These are phyloP conservation scores for Apiotrichum domesticum DNA, from an alignment of 1,284 basidiomycete genomes.

Conservation along the genomic window DNA sequence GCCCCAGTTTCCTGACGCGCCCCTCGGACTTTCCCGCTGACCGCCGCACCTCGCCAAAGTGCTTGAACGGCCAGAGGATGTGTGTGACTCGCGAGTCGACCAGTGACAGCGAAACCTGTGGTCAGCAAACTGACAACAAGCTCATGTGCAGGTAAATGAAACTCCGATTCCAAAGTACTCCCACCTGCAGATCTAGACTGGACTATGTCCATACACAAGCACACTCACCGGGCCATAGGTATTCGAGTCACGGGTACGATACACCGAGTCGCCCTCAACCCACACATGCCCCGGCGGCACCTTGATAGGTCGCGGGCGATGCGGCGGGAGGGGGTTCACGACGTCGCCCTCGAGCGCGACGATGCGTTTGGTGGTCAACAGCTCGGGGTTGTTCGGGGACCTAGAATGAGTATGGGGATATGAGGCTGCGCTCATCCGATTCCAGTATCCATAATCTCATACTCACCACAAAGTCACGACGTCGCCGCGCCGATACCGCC, in stretches of 20 bases:
- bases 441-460: neutral
- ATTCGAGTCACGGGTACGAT: slow-evolving; percentile 49
- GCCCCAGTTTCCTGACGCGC: slow-evolving; percentile 18
- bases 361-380: slow-evolving; percentile 52
- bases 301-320: slow-evolving; percentile 39
- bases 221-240: slow-evolving; percentile 51
- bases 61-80: slow-evolving; percentile 47
- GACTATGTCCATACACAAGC: neutral
- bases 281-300: slow-evolving; percentile 50
- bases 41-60: slow-evolving; percentile 27
- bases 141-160: no score
- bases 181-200: no score
- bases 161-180: neutral
- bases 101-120: slow-evolving; percentile 46
- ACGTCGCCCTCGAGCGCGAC: slow-evolving; percentile 53
- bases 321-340: slow-evolving; percentile 45
- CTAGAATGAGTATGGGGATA: slow-evolving; percentile 18
- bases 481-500: slow-evolving; percentile 47
- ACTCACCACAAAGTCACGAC: slow-evolving; percentile 51
- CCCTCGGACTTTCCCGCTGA: slow-evolving; percentile 30
- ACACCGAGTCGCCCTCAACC: slow-evolving; percentile 54
- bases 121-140: neutral
- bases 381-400: slow-evolving; percentile 49
- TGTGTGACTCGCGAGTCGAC: slow-evolving; percentile 46
- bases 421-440: no score